Base-by-base conservation (phyloP, 257 asterid genomes). In the Solanum medicagineum region DNA sequence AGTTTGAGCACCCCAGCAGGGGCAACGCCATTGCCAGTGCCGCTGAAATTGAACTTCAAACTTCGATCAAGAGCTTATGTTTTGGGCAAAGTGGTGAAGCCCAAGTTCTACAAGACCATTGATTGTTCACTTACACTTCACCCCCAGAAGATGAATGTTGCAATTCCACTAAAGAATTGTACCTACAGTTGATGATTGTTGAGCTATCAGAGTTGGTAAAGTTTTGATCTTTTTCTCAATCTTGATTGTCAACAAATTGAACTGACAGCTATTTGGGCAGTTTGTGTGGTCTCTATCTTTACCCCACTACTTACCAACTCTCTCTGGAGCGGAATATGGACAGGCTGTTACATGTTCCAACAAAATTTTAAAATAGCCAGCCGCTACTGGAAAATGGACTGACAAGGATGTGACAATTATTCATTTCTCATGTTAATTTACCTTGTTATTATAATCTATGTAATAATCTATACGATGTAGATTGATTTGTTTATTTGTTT, bases 41-140 rank as follows among this genome's bases (percentile, higher is more conserved):
- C 92, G 3, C 66, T 95, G 54, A 90, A 90, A 32, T 83, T 96
- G 88, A 89, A 86, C 54, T 93, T 96, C 42, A 91, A 90, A 49
- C 90, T 96, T 59, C 87, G 94, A 66, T 91, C 99, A 12, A 92
- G 92, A 75, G 99, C 94, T 51, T 93, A 94, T 56, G 98, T 96
- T 80, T 80, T 96, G 87, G 99, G 99, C 11, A 91, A 89, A 87
- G 87, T 96, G 84, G 99, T 96, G 90, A 93, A 90, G 91, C 95
- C 99, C 1, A 94, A 88, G 86, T 94, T 96, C 89, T 87, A 93
- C 89, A 93, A 87, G 86, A 88, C 83, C 77, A 92, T 96, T 8
- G 92, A 89, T 32, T 94, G 99, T 84, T 55, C 90, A 19, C 83
- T 96, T 63, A 73, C 86, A 81, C 88, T 90, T 80, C 92, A 91